Evolutionary conservation across 345 rosid species (phyloP).

Genomic region (Gossypium ekmanianum): DNA sequence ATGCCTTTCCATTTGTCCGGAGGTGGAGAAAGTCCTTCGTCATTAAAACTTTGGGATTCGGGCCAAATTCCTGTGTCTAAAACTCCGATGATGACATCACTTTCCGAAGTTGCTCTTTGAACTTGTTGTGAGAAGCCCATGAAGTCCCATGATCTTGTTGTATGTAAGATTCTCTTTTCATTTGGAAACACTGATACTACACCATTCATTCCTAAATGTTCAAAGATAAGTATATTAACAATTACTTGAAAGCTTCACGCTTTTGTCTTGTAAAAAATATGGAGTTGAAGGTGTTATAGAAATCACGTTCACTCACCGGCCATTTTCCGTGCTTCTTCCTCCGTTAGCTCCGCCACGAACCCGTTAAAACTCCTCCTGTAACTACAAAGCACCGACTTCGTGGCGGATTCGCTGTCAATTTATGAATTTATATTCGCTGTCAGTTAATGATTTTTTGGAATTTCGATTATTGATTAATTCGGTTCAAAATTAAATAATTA

Average conservation of each 20-base stretch:
- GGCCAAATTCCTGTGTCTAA: slow-evolving; percentile 59
- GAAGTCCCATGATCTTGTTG: slow-evolving; percentile 59
- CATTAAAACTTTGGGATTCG: slow-evolving; percentile 42
- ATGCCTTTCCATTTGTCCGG: background rate
- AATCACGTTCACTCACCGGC: slow-evolving; percentile 19
- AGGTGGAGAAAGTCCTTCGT: slow-evolving; percentile 15
- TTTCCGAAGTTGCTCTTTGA: slow-evolving; percentile 33
- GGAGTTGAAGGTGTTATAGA: background rate
- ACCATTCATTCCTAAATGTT: slow-evolving; percentile 33
- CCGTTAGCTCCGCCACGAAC: slow-evolving; percentile 42
- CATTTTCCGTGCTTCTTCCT: slow-evolving; percentile 30
- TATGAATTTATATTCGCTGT: too few relatives aligned
- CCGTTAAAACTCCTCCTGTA: slow-evolving; percentile 51
- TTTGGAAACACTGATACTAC: slow-evolving; percentile 56
- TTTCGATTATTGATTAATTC: too few relatives aligned
- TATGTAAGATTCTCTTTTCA: slow-evolving; percentile 39
- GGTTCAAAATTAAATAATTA: too few relatives aligned
- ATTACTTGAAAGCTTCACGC: too few relatives aligned
- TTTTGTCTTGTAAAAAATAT: background rate
- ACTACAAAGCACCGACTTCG: slow-evolving; percentile 37
- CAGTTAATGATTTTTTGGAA: too few relatives aligned
- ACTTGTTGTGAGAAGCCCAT: slow-evolving; percentile 43
- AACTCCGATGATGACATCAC: slow-evolving; percentile 42
- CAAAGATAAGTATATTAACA: background rate
- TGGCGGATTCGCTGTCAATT: slow-evolving; percentile 18